Base-by-base conservation (phyloP, 2,329 filamentous ascomycete genomes). In the Talaromyces marneffei region DNA sequence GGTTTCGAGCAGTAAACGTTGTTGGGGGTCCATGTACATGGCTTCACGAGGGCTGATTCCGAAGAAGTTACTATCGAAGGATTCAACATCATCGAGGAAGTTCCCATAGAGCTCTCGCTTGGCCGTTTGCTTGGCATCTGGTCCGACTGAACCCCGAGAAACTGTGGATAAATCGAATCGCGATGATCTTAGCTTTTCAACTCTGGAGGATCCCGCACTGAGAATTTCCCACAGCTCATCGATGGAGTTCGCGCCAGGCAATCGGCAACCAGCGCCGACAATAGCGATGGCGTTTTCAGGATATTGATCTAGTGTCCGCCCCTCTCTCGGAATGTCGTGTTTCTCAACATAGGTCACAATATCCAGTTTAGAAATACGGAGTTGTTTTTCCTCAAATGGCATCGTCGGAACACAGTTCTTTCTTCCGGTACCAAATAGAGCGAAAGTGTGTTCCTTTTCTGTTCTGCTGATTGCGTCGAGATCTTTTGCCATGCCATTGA, bases 191-290 rank as follows among this genome's bases (percentile, higher is more conserved):
- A 70, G 33, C 27, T 66, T 58, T 48, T 59, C 59, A 2, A 60
- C 59, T 18, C 65, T 42, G 16, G 62, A 62, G 9, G 60, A 48
- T 63, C 53, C 67, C 18, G 4, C 70, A 10, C 56, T 53, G 18
- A 70, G 65, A 54, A 77, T 72, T 2, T 76, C 66, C 77, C 78
- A 79, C 1, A 79, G 67, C 44, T 74, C 73, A n/a, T 75, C 73
- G 4, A 75, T 74, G 10, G 68, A 70, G 33, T 65, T 68, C 37
- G 70, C 70, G 0, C 78, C 79, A 0, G 79, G 78, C 23, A 81
- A 76, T 0, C 79, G 71, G 31, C 79, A 79, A 1, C 71, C 76
- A 52, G 61, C 77, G 27, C 78, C 78, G 9, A 81, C 68, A 14
- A 81, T 70, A 25, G 78, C 79, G 25, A 81, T 78, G 42, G 77